A percentile compares a stretch with the other conserved stretches of the same genome.
Conservation (phyloP, 2,329 filamentous ascomycete species). For the Pezicula rhizophila region DNA sequence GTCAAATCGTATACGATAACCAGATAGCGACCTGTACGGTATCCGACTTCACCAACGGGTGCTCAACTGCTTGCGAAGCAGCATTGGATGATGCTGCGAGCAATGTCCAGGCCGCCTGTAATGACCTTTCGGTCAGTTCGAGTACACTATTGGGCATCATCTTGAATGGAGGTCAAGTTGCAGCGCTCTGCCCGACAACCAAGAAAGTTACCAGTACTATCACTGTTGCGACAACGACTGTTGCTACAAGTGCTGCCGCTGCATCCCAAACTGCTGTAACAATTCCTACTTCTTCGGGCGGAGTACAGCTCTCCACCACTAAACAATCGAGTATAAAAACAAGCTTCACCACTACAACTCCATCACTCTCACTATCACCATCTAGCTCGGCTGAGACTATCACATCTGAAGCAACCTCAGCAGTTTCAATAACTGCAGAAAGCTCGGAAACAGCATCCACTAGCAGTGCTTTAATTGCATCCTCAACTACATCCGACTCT, state of each 20-base stretch:
- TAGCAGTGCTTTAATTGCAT: not conserved
- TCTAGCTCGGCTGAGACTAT: not conserved
- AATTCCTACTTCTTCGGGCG: slow-evolving; percentile 4
- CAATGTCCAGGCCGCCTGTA: slow-evolving; percentile 17
- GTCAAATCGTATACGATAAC: slow-evolving; percentile 20
- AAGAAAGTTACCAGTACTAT: slow-evolving; percentile 8
- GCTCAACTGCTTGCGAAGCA: slow-evolving; percentile 19
- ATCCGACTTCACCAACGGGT: slow-evolving; percentile 22
- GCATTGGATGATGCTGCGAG: slow-evolving; percentile 12
- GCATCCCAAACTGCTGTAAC: slow-evolving; percentile 3
- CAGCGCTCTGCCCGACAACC: slow-evolving; percentile 19
- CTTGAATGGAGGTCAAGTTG: slow-evolving; percentile 21
- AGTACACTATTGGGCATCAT: slow-evolving; percentile 25
- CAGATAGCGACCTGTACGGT: slow-evolving; percentile 20
- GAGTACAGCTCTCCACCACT: slow-evolving; percentile 1
- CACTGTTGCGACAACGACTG: not conserved
- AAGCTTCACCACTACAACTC: not conserved
- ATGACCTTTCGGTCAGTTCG: slow-evolving; percentile 11
- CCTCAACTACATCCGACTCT: not conserved
- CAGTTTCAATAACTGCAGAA: slow-evolving; percentile 1
- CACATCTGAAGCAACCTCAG: not conserved
- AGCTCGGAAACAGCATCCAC: not conserved
- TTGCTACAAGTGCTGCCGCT: not conserved
- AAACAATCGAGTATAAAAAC: slow-evolving; percentile 1
- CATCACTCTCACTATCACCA: not conserved